Evolutionary conservation across 768 basidiomycete species (phyloP), one percentile per base, ranked within the genome.

Genomic region (Kwoniella heveanensis): DNA sequence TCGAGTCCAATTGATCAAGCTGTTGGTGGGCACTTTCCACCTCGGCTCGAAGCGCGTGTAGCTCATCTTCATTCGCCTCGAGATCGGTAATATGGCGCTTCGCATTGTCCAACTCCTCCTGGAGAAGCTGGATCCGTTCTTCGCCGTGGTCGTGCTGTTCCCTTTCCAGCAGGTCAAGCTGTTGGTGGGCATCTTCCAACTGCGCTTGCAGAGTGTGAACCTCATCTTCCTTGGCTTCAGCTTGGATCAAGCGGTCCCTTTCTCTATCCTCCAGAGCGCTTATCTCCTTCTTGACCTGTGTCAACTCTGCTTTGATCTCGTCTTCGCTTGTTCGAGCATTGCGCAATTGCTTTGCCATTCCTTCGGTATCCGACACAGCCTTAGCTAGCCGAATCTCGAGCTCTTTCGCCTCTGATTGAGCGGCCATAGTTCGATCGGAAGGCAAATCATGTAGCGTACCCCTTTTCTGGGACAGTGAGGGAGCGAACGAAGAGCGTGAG

Each of bases 311-410:
- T 12, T 49, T 24, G 15, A 60, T n/a, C 3, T 26, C 19, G 15
- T 59, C 46, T 27, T 50, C 48, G 25, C 52, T 17, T 15, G 17
- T n/a, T 46, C 54, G 36, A 25, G 46, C 44, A n/a, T 48, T 37
- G 22, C 19, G 21, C 17, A 62, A 22, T 30, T 62, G 37, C 47
- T 44, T 44, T 2, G 49, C 26, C 53, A 67, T 44, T 8, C 44
- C 52, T 22, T 54, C 32, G 13, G 57, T 25, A n/a, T 76, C 74
- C 1, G 67, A 36, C 51, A 65, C 19, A 10, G 74, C 66, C 56
- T 74, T 74, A 4, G 67, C 66, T 6, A 74, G 57, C 25, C 73
- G 44, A 50, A 77, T 77, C 54, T 74, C 72, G 32, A 77, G 48
- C 59, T 77, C 75, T 39, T 71, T 58, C 7, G 60, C 58, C 50